Evolutionary conservation across 306 rosid species (phyloP), one percentile per base, ranked within the genome.

Genomic region (Citrullus amarus): DNA sequence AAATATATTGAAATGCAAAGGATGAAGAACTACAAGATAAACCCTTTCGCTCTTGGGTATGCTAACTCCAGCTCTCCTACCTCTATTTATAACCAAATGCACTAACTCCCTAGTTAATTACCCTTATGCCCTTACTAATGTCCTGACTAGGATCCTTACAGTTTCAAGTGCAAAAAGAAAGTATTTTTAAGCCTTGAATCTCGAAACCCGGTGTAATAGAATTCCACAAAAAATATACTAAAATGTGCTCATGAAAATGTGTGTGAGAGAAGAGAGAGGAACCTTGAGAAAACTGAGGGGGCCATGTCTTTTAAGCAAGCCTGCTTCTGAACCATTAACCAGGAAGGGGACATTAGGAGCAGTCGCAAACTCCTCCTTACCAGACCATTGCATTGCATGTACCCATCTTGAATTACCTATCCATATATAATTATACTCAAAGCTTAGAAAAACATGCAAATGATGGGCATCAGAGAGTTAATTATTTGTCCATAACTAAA

Each of bases 351-450:
- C 91, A 79, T 92, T 93, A 15, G 93, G 46, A 18, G 97, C 87
- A 80, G 84, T 83, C 13, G 57, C 87, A 79, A 91, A 95, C 85
- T 95, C 84, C 73, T 87, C 80, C 86, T 92, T 96, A 79, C 99
- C 97, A 36, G 99, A 86, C 97, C 99, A 95, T 85, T 88, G 87
- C 99, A 95, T 92, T 55, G 97, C 93, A 79, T 91, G 93, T 81
- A 92, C 99, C 97, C 99, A 95, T 76, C 93, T 95, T 77, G 99
- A 95, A 83, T 95, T 95, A 78, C 99, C 99, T 95, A 82, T 39
- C 76, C 83, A 68, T 81, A 39, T 70, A 80, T 20, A 85, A 85
- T 76, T 72, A 83, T 20, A 79, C 50, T 66, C 61, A 51, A 48
- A 13, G 41, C 81, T 58, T 28, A 77, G 70, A 56, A 71, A 77